Evolutionary conservation across 2,329 filamentous ascomycete genomes (phyloP), one percentile per base, ranked within the genome.

Genomic region (Fusarium nisikadoi): DNA sequence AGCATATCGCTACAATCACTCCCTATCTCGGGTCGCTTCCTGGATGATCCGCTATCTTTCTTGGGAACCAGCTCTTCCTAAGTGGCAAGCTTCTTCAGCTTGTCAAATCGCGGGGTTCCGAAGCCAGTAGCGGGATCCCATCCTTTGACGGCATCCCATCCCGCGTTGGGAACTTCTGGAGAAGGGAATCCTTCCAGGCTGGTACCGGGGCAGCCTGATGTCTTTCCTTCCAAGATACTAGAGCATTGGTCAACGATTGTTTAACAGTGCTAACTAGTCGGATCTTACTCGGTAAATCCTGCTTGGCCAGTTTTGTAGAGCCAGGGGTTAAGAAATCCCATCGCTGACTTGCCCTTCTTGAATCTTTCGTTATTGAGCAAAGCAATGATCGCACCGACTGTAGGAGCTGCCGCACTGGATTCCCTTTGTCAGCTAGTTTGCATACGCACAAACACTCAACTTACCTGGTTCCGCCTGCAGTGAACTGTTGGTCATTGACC

Each of bases 351-450:
- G 3, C 88, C 87, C n/a, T 82, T 81, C 20, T 85, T 81, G 52
- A 92, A 80, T 36, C 90, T 84, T 27, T 88, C 86, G 65, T 90
- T 88, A 76, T 93, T 93, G 55, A 94, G 79, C 41, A 92, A 84
- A 2, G 88, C 85, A 53, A 94, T 82, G 69, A 94, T 85, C 19
- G 86, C 86, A 0, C 91, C 90, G 54, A 91, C 86, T 1, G 90
- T 83, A 0, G 92, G 92, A 1, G 88, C 82, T 5, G 91, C 86
- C 2, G 91, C 90, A 62, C 84, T 86, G 52, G 27, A 19, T 33
- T 4, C 14, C 45, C 10, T 14, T 65, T 74, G 62, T 63, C 16
- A 50, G 49, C 7, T 13, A 20, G 2, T 8, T 25, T 4, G 20
- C 4, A 8, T 33, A 10, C 16, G 35, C 35, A 36, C 16, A 17